Evolutionary conservation across 139 green algal genomes (phyloP), one percentile per base, ranked within the genome.

Genomic region (Asterochloris erici): DNA sequence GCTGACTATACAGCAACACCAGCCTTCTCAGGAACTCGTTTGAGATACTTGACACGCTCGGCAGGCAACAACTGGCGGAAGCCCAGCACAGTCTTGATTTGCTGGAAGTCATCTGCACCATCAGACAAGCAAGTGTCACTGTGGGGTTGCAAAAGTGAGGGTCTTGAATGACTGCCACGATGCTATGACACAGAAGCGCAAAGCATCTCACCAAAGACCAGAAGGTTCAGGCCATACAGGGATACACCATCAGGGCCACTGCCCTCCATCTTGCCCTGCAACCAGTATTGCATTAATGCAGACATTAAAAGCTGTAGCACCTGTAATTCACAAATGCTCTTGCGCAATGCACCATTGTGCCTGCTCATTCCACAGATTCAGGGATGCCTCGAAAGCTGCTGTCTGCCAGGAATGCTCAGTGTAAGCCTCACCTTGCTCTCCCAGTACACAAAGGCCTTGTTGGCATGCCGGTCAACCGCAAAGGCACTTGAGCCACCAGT

Each of bases 371-470:
- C 38, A 54, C 38, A 54, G 4, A 10, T 54, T 54, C 38, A 54
- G 38, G 38, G 38, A 10, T 54, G 38, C 38, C 38, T 54, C 4
- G 38, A 54, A 2, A 54, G 38, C 38, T 54, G 38, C 38, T 54
- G 38, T 54, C 38, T 10, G 38, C 38, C 38, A 54, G 38, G 38
- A 54, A n/a, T n/a, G 38, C 38, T 54, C 38, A 54, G 38, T 54
- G 38, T 54, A 6, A 54, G 38, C 38, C 38, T 54, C 38, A 54
- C 38, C 38, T 80, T 80, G 9, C 60, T 70, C 76, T 80, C 76
- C 76, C 76, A 80, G 76, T 80, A 62, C 21, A 80, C 68, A 62
- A 80, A 80, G 13, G 76, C 76, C 60, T 80, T 80, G 76, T 80
- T 80, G 76, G 60, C 68, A 15, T 80, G 60, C 38, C 60, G 76